Evolutionary conservation across 345 rosid species (phyloP), one percentile per base, ranked within the genome.

Genomic region (Salix brachista): DNA sequence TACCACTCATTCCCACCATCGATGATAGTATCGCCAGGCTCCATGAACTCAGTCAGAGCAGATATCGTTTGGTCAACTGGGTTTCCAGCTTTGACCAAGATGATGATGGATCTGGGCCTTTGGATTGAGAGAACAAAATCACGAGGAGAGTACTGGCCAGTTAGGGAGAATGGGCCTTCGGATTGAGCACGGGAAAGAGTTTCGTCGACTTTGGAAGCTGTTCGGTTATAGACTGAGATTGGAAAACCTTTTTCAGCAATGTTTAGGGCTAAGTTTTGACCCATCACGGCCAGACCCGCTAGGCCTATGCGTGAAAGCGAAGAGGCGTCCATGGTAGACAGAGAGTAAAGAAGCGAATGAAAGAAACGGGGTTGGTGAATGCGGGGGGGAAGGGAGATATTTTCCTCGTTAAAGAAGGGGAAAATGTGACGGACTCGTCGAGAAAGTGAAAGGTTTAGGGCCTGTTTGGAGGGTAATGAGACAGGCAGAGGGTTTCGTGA

Each of bases 1-100:
- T 93, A 95, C 98, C 99, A 93, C 83, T 95, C 99, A 76, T 95
- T 95, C 4, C 98, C 99, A 36, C 98, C 99, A 62, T 95, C 99
- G 83, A 95, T 90, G 82, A 95, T 91, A 76, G 89, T 85, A 70
- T 95, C 97, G 0, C 98, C 98, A 6, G 96, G 87, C 58, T 91
- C 86, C 93, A 95, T 88, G 84, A 88, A 86, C 52, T 89, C 93
- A 48, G 97, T 83, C 73, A 95, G 86, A 3, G 94, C 88, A 1
- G 94, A 83, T 77, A 93, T 91, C 36, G 98, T 95, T n/a, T 90
- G 97, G 80, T 95, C 98, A 61, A 95, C 98, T 37, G 98, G 98
- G 69, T 90, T 64, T 2, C 99, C 98, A 25, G 99, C 97, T 83
- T 95, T 95, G 84, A 95, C 98, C 69, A 95, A 88, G 91, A 93